These are phyloP conservation scores for Melaleuca quinquenervia DNA, from an alignment of 345 rosid species.

Conservation along the genomic window DNA sequence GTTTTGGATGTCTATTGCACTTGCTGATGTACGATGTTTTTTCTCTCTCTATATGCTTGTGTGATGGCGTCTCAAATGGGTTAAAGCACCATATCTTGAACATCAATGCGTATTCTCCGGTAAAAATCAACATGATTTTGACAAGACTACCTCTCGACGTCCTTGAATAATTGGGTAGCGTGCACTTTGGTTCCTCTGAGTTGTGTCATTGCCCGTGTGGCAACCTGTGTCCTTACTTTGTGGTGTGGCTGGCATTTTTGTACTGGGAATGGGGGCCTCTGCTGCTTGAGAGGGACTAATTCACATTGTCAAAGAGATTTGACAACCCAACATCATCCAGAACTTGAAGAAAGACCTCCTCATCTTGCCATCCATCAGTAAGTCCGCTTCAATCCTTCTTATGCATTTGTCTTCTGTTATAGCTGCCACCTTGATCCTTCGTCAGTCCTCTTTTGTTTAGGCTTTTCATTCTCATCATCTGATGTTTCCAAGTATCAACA, in stretches of 20 bases:
- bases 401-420: background rate
- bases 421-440: background rate
- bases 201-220: background rate
- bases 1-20: background rate
- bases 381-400: background rate
- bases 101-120: accelerated
- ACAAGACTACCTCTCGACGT: background rate
- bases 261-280: background rate
- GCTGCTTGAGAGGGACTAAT: background rate
- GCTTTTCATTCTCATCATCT: background rate
- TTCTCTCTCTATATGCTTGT: background rate
- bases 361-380: background rate
- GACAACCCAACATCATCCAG: background rate
- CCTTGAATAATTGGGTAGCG: background rate
- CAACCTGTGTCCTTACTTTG: background rate
- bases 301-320: background rate
- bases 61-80: background rate
- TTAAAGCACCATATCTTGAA: background rate
- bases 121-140: background rate
- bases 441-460: background rate
- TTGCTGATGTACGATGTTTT: background rate
- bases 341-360: background rate
- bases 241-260: background rate
- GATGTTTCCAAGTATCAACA: background rate
- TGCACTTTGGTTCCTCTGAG: background rate